Base-by-base conservation (phyloP, 2,329 filamentous ascomycete genomes). In the Colletotrichum salicis region DNA sequence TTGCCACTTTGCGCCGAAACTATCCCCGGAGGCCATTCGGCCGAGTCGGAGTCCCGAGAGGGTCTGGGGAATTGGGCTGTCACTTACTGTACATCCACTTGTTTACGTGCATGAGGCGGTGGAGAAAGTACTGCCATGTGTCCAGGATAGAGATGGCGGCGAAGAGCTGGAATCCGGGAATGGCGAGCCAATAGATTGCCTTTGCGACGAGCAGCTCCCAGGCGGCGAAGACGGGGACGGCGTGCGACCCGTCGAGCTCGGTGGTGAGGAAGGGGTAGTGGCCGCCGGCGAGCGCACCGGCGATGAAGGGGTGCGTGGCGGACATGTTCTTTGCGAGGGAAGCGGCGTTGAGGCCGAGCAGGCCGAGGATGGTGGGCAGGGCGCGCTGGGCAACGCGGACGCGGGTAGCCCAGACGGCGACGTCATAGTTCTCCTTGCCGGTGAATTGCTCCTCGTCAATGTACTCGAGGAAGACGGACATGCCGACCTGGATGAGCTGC, bases 111-210 rank as follows among this genome's bases (percentile, higher is more conserved):
- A 99, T 99, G 70, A 93, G 89, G 51, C 96, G 94, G 83, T 99
- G 96, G 77, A 96, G 88, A 84, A 98, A 97, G 84, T 99, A 99
- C 81, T 99, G 96, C 96, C 96, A 99, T 56, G 95, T 96, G 83
- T 99, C 96, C 76, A 98, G 89, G 75, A 97, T 86, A 74, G 90
- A 84, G 72, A 96, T 88, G 29, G 92, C 96, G 61, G 93, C 78
- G 70, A 89, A 84, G 79, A 97, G 93, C 81, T 98, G 96, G 60
- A 96, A 67, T 3, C 85, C 87, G 0, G 96, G 96, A 73, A 98
- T 87, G 51, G 92, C 80, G 73, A 91, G 84, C 87, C 93, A 93
- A 85, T 98, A 98, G 75, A 97, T 89, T 72, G 89, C 85, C 82
- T 92, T 93, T 54, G 94, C 96, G 41, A 90, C 82, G 35, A 87